phyloP scores from a whole-genome alignment of 331 rosid species.

The Erythrophleum ivorense region DNA sequence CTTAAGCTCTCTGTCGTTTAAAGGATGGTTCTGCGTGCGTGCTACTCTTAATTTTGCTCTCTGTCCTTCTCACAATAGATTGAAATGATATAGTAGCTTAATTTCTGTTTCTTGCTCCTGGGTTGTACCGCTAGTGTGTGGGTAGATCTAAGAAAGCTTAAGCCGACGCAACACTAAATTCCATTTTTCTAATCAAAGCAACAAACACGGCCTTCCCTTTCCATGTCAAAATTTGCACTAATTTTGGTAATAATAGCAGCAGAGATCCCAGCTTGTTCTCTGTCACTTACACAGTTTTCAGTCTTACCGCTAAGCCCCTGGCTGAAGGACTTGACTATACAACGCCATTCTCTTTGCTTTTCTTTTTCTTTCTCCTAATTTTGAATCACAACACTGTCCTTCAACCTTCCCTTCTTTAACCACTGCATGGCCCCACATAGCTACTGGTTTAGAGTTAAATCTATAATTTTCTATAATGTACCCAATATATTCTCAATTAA shows the following conservation, averaged over 20 bases:
- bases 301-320: too few relatives aligned
- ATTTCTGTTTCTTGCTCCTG: too few relatives aligned
- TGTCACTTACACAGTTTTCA: not conserved
- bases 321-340: too few relatives aligned
- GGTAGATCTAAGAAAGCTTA: too few relatives aligned
- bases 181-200: not conserved
- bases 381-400: not conserved
- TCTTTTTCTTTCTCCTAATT: too few relatives aligned
- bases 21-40: conserved; percentile 32
- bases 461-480: not conserved
- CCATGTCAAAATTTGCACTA: not conserved
- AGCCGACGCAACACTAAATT: too few relatives aligned
- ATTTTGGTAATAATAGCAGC: not conserved
- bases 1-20: not conserved
- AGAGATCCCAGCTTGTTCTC: not conserved
- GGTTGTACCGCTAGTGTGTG: too few relatives aligned
- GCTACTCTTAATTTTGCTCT: conserved; percentile 20
- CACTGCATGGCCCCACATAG: not conserved
- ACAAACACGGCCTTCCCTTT: not conserved
- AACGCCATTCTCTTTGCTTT: too few relatives aligned
- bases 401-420: not conserved
- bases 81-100: conserved; percentile 11
- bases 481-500: not conserved
- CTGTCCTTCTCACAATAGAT: conserved; percentile 33
- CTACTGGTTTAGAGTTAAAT: too few relatives aligned